A percentile compares a stretch with the other conserved stretches of the same genome.
These are phyloP conservation scores for Ramularia collo-cygni DNA, from an alignment of 2,329 filamentous ascomycete species.

Conservation along the genomic window DNA sequence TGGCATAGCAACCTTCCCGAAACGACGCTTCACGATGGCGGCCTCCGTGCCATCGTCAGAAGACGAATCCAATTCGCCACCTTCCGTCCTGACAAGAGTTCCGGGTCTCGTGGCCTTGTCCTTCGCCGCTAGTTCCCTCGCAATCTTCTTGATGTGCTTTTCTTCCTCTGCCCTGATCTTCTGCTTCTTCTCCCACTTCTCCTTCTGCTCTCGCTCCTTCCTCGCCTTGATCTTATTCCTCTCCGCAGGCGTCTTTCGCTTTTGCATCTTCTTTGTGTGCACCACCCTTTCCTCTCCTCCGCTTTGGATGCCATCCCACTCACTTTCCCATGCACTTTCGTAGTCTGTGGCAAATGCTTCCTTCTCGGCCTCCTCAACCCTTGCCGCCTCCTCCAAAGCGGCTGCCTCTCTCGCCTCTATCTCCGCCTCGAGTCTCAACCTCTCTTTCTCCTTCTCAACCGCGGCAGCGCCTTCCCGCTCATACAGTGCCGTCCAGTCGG, in stretches of 20 bases:
- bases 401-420: slow-evolving; percentile 63
- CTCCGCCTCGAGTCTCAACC: slow-evolving; percentile 59
- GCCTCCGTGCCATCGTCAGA: slow-evolving; percentile 31
- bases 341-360: slow-evolving; percentile 52
- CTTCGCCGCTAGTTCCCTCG: slow-evolving; percentile 54
- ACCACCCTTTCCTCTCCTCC: slow-evolving; percentile 52
- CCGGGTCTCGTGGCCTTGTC: slow-evolving; percentile 39
- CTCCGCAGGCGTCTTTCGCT: slow-evolving; percentile 79
- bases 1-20: slow-evolving; percentile 67
- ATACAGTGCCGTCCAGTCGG: slow-evolving; percentile 75
- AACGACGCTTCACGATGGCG: slow-evolving; percentile 54
- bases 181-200: slow-evolving; percentile 68
- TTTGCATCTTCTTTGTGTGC: slow-evolving; percentile 62
- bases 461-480: slow-evolving; percentile 70
- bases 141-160: slow-evolving; percentile 63
- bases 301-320: slow-evolving; percentile 52
- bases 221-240: slow-evolving; percentile 81
- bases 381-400: slow-evolving; percentile 64
- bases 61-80: slow-evolving; percentile 16
- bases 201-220: slow-evolving; percentile 75
- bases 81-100: slow-evolving; percentile 2
- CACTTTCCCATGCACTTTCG: slow-evolving; percentile 91
- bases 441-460: slow-evolving; percentile 69
- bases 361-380: slow-evolving; percentile 68
- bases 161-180: slow-evolving; percentile 67